phyloP scores from a whole-genome alignment of 805 yeast genomes.

The Metschnikowia sp. region DNA sequence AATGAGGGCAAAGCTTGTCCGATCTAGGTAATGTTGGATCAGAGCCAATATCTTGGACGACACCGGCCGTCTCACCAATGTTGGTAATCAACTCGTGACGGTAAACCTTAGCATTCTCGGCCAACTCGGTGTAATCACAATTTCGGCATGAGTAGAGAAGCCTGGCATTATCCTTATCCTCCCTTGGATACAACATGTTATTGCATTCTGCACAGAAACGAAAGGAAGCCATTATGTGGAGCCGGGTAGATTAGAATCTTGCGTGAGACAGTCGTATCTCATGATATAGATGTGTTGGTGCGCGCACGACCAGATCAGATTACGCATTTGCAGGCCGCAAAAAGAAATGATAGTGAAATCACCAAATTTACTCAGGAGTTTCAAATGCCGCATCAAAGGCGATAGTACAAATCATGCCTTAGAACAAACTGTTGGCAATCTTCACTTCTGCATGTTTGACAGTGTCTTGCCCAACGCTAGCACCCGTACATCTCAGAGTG shows the following conservation, averaged over 20 bases:
- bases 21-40: slow-evolving; percentile 98
- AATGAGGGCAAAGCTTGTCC: slow-evolving; percentile 87
- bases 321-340: too few relatives aligned
- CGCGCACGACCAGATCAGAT: not conserved
- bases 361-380: too few relatives aligned
- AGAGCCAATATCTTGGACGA: slow-evolving; percentile 88
- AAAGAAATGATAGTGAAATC: too few relatives aligned
- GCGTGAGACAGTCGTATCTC: not conserved
- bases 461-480: too few relatives aligned
- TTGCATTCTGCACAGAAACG: slow-evolving; percentile 96
- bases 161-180: slow-evolving; percentile 76
- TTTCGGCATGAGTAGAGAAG: slow-evolving; percentile 90
- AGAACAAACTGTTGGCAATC: too few relatives aligned
- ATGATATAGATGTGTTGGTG: not conserved
- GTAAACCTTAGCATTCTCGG: slow-evolving; percentile 82
- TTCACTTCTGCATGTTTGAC: too few relatives aligned
- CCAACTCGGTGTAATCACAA: slow-evolving; percentile 89
- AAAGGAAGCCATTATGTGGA: slow-evolving; percentile 72
- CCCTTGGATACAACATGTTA: slow-evolving; percentile 97
- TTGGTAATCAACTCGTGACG: slow-evolving; percentile 89
- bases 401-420: too few relatives aligned
- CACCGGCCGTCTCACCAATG: slow-evolving; percentile 95
- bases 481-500: slow-evolving; percentile 16
- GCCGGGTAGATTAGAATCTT: not conserved
- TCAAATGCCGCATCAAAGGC: too few relatives aligned